Base-by-base conservation (phyloP, 768 basidiomycete species). In the Fibroporia radiculosa region DNA sequence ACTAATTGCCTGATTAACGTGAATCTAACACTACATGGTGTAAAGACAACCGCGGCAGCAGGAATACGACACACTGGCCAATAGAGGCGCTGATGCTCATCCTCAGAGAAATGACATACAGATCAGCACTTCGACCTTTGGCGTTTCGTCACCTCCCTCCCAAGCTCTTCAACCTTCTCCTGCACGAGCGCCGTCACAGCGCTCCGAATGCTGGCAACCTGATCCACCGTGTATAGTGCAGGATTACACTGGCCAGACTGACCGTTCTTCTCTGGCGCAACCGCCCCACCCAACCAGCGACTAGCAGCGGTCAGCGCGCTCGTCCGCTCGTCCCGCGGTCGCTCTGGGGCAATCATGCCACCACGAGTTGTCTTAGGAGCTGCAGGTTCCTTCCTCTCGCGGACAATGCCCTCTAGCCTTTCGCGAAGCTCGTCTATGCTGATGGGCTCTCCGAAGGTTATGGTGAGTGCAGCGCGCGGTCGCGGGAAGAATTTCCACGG, bases 401-500 rank as follows among this genome's bases (percentile, higher is more conserved):
- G 42, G 23, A 52, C 31, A 37, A 48, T 41, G 13, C 34, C 32
- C 6, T 18, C 19, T 6, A 64, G 49, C 16, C 60, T 54, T 34
- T 31, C 50, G 22, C 47, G 44, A 33, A 78, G 56, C 29, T 65
- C 62, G 24, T 66, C 61, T 0, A 66, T 47, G 19, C 75, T 69
- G 38, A 93, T 66, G 1, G 91, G 90, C 31, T 78, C 65, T 18
- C 93, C 93, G 55, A 95, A 84, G 0, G 86, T 82, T 42, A 97
- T 73, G 53, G 78, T 78, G 27, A 96, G 70, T 27, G 67, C 67
- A 11, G 77, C 67, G 49, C 87, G 71, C 25, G 72, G 60, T 48
- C 77, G 71, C 31, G 93, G 80, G 53, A 84, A 46, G 59, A 74
- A 82, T 49, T 84, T 88, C 68, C 72, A 75, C 3, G 91, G 92